These are phyloP conservation scores for Parathielavia appendiculata DNA, from an alignment of 495 filamentous ascomycete species.

Conservation along the genomic window DNA sequence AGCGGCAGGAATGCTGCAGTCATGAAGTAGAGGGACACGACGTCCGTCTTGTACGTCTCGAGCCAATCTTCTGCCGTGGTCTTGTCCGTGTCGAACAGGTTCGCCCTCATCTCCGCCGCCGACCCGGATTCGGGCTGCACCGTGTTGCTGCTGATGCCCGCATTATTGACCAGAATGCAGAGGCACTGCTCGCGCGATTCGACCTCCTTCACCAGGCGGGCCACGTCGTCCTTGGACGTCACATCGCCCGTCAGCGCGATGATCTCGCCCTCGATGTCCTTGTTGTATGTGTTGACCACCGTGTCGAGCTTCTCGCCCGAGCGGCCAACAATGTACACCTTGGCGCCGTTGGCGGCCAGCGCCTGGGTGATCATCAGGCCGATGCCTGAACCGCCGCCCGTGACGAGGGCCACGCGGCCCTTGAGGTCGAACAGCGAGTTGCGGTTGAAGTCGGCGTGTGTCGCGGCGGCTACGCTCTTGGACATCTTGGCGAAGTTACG, in stretches of 20 bases:
- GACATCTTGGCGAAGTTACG: slow-evolving; percentile 37
- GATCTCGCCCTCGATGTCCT: slow-evolving; percentile 36
- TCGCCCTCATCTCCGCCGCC: slow-evolving; percentile 48
- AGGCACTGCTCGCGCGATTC: slow-evolving; percentile 59
- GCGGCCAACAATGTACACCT: slow-evolving; percentile 77
- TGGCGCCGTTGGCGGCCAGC: slow-evolving; percentile 72
- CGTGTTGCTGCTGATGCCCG: slow-evolving; percentile 57
- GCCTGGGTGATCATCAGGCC: slow-evolving; percentile 77
- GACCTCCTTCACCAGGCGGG: slow-evolving; percentile 59
- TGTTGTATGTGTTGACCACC: slow-evolving; percentile 33
- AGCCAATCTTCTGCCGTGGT: slow-evolving; percentile 63
- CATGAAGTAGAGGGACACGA: slow-evolving; percentile 60
- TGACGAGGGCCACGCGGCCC: slow-evolving; percentile 58
- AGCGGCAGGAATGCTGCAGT: slow-evolving; percentile 44
- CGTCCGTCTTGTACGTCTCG: slow-evolving; percentile 66
- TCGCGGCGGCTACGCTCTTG: slow-evolving; percentile 33
- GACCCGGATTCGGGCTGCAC: slow-evolving; percentile 55
- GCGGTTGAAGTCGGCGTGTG: slow-evolving; percentile 44
- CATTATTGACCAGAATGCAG: slow-evolving; percentile 76
- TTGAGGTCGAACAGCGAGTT: slow-evolving; percentile 57
- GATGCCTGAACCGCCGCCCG: slow-evolving; percentile 54
- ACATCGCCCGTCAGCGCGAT: slow-evolving; percentile 66
- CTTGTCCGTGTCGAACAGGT: slow-evolving; percentile 37
- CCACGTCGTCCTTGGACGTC: slow-evolving; percentile 67
- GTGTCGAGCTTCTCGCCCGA: slow-evolving; percentile 41